A percentile compares a stretch with the other conserved stretches of the same genome.
Evolutionary conservation across 768 basidiomycete species (phyloP).

Genomic region (Mycena albidolilacea): DNA sequence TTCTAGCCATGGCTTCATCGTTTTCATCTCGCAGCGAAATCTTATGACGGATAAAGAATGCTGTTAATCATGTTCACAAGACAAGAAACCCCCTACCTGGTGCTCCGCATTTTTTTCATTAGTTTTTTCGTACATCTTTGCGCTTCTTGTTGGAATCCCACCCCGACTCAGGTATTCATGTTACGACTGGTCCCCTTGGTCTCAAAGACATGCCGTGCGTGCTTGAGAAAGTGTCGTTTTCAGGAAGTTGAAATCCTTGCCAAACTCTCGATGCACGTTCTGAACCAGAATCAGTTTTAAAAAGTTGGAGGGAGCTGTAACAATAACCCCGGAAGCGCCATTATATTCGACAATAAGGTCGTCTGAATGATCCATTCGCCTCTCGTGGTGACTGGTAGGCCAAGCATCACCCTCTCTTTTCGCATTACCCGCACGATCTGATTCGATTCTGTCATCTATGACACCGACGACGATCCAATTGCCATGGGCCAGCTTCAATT

Average conservation of each 20-base stretch:
- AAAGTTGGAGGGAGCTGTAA: no score
- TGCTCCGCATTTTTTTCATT: constrained; percentile 22
- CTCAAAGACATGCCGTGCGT: neutral
- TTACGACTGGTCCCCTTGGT: constrained; percentile 13
- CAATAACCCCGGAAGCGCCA: no score
- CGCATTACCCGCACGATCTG: no score
- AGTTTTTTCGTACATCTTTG: constrained; percentile 20
- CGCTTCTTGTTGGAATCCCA: constrained; percentile 25
- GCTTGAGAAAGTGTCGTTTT: constrained; percentile 7
- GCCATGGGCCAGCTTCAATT: no score
- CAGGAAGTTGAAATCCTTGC: no score
- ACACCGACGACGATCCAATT: no score
- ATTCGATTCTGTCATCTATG: no score
- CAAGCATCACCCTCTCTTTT: no score
- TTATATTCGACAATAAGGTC: no score
- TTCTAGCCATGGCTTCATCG: constrained; percentile 17
- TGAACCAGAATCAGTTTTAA: no score
- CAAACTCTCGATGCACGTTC: neutral
- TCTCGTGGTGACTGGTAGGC: no score
- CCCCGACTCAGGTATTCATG: constrained; percentile 21
- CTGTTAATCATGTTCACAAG: neutral
- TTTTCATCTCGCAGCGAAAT: constrained; percentile 17
- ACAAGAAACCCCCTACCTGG: constrained; percentile 5
- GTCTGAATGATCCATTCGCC: no score
- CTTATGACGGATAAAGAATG: neutral